A percentile compares a stretch with the other conserved stretches of the same genome.
Evolutionary conservation across 371 early-diverging fungal genomes (phyloP).

Genomic region (Rhizopus sp.): DNA sequence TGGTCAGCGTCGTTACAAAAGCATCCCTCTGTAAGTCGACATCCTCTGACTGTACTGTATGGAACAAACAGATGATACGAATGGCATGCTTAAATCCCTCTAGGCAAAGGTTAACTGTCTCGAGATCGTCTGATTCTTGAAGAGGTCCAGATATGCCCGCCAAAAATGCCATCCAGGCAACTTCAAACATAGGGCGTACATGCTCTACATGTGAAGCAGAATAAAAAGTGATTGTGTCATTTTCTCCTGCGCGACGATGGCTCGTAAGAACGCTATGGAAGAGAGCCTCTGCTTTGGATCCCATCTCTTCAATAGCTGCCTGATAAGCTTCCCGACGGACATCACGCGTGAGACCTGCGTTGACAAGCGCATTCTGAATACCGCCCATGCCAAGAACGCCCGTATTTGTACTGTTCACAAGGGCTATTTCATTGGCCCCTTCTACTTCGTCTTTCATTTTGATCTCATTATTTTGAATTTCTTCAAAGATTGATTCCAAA

Average conservation of each 20-base stretch:
- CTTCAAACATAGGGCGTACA: conserved; percentile 90
- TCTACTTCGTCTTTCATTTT: conserved; percentile 87
- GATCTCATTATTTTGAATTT: conserved; percentile 86
- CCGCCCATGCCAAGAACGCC: conserved; percentile 45
- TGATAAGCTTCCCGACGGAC: conserved; percentile 54
- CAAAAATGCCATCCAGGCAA: conserved; percentile 89
- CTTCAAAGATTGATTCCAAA: conserved; percentile 76
- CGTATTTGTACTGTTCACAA: conserved; percentile 18
- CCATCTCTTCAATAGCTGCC: conserved; percentile 59
- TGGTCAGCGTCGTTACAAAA: conserved; percentile 85
- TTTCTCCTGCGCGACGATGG: conserved; percentile 45
- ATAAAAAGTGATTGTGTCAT: conserved; percentile 58
- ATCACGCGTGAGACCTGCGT: conserved; percentile 52
- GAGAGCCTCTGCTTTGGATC: conserved; percentile 59
- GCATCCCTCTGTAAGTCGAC: conserved; percentile 88
- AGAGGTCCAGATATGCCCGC: conserved; percentile 84
- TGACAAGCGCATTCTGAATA: conserved; percentile 50
- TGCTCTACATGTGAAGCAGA: conserved; percentile 85
- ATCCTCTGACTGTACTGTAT: conserved; percentile 63
- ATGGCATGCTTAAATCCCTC: conserved; percentile 84
- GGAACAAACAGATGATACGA: conserved; percentile 80
- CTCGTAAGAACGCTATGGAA: conserved; percentile 54
- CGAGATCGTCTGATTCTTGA: conserved; percentile 80
- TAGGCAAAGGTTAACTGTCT: conserved; percentile 68
- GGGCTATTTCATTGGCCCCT: conserved; percentile 47